Percentiles rank a stretch among this genome's conserved stretches.
Evolutionary conservation across 305 asterid genomes (phyloP).

Genomic region (Fraxinus sp.): DNA sequence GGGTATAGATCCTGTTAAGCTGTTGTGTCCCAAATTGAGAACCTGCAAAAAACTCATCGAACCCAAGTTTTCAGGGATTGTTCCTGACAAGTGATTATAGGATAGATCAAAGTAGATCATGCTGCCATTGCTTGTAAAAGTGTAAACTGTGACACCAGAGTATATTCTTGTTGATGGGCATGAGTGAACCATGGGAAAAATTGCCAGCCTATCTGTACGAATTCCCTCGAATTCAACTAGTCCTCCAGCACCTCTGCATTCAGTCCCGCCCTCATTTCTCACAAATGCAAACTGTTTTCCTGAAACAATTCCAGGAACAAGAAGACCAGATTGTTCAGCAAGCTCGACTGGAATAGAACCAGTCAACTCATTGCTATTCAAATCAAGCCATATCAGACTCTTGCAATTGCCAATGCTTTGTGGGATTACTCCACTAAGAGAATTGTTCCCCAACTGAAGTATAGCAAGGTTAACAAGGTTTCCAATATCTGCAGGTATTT

Average conservation of each 20-base stretch:
- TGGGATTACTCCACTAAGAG: constrained; percentile 60
- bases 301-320: constrained; percentile 64
- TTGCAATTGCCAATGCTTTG: constrained; percentile 54
- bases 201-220: constrained; percentile 51
- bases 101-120: constrained; percentile 82
- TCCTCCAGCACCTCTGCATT: constrained; percentile 87
- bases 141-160: constrained; percentile 67
- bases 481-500: constrained; percentile 61
- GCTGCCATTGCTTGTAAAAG: constrained; percentile 72
- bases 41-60: constrained; percentile 68
- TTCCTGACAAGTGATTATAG: constrained; percentile 62
- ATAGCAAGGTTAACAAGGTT: constrained; percentile 69
- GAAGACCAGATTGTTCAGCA: constrained; percentile 58
- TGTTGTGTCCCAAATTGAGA: constrained; percentile 76
- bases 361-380: constrained; percentile 72
- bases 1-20: constrained; percentile 62
- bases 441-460: constrained; percentile 78
- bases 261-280: constrained; percentile 82
- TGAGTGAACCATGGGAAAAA: constrained; percentile 71
- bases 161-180: constrained; percentile 74
- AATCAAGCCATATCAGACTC: constrained; percentile 79
- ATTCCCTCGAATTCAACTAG: constrained; percentile 82
- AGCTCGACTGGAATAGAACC: constrained; percentile 65
- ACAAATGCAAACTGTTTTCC: constrained; percentile 87
- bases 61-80: constrained; percentile 64